A percentile compares a stretch with the other conserved stretches of the same genome.
Conservation (phyloP, 768 basidiomycete genomes). For the Pleurotus tuber-regium region DNA sequence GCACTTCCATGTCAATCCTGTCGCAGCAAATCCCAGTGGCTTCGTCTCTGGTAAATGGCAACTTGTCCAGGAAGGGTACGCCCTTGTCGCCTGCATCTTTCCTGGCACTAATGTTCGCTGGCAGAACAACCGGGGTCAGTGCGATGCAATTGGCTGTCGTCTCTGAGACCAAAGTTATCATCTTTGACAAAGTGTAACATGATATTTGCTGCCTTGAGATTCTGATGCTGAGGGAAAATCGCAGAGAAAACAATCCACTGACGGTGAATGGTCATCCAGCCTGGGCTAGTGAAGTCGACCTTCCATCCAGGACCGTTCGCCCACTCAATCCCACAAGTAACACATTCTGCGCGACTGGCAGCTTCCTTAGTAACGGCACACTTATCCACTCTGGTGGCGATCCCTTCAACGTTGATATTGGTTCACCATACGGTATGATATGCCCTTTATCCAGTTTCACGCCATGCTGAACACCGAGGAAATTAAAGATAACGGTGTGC, state of each 20-base stretch:
- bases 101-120: neutral
- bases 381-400: conserved; percentile 26
- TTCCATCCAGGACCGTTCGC: conserved; percentile 35
- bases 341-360: conserved; percentile 41
- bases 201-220: neutral
- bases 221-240: neutral
- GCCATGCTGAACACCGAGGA: too few species aligned
- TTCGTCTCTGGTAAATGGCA: conserved; percentile 6
- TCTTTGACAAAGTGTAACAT: conserved; percentile 22
- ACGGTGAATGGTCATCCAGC: conserved; percentile 40
- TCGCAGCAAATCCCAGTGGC: neutral
- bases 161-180: conserved; percentile 20
- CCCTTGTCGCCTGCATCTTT: neutral
- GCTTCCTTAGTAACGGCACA: conserved; percentile 39
- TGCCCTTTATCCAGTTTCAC: neutral
- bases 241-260: conserved; percentile 33
- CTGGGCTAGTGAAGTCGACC: conserved; percentile 42
- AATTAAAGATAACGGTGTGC: conserved; percentile 26
- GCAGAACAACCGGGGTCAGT: conserved; percentile 20
- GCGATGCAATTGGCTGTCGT: conserved; percentile 21
- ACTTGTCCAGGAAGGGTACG: conserved; percentile 16
- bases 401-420: conserved; percentile 1
- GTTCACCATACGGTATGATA: neutral
- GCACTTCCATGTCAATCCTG: neutral
- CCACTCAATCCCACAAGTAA: conserved; percentile 32